Conservation (phyloP, 2,329 filamentous ascomycete genomes). For the Ascochyta koolunga region DNA sequence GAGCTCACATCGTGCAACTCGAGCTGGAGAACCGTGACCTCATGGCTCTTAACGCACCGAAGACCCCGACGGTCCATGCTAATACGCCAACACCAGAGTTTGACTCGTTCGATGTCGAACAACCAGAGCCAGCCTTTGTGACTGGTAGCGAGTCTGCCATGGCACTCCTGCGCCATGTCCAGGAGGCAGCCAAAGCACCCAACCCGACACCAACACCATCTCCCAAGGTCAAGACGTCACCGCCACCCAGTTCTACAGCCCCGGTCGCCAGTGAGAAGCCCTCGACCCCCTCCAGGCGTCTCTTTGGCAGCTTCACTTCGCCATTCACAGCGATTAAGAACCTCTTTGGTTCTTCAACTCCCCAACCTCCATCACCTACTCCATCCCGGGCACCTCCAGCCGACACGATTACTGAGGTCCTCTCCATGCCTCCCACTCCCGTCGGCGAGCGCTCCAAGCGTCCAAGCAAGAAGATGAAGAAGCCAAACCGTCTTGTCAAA, state of each 20-base stretch:
- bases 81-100: conserved; percentile 23
- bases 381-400: conserved; percentile 18
- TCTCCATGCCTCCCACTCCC: conserved; percentile 36
- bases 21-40: conserved; percentile 1
- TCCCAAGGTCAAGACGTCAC: not conserved
- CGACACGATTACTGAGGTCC: conserved; percentile 28
- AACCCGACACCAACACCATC: not conserved
- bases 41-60: not conserved
- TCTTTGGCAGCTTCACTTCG: conserved; percentile 20
- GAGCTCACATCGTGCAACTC: conserved; percentile 11
- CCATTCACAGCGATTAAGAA: conserved; percentile 33
- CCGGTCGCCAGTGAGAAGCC: not conserved
- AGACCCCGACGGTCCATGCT: conserved; percentile 13
- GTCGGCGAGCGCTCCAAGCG: conserved; percentile 34
- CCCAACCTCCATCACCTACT: conserved; percentile 15
- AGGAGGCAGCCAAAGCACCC: conserved; percentile 21
- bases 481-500: conserved; percentile 23
- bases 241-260: conserved; percentile 1
- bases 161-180: conserved; percentile 30
- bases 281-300: conserved; percentile 4
- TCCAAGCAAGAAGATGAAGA: conserved; percentile 20
- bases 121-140: conserved; percentile 17
- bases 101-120: conserved; percentile 20
- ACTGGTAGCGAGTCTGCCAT: conserved; percentile 27
- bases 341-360: conserved; percentile 16